Percentiles rank a stretch among this genome's conserved stretches.
Conservation (phyloP, 2,329 filamentous ascomycete genomes). For the Thermomyces lanuginosus region DNA sequence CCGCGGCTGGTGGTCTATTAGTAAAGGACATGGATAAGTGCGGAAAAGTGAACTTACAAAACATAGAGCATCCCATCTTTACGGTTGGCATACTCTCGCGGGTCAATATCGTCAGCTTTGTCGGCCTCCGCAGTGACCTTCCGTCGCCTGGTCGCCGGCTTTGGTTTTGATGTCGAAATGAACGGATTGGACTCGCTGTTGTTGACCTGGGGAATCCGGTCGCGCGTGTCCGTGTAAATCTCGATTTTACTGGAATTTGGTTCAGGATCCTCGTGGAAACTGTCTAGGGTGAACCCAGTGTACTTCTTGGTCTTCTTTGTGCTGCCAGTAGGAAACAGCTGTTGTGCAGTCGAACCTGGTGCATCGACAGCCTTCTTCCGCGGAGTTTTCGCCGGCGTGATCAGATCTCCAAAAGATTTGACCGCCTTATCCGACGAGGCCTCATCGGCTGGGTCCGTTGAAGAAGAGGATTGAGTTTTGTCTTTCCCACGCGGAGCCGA, state of each 20-base stretch:
- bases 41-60: slow-evolving; percentile 36
- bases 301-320: slow-evolving; percentile 31
- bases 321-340: slow-evolving; percentile 36
- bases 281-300: slow-evolving; percentile 30
- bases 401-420: no score
- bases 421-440: no score
- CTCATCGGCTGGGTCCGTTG: no score
- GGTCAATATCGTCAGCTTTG: slow-evolving; percentile 27
- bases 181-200: slow-evolving; percentile 41
- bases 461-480: no score
- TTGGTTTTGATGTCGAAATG: slow-evolving; percentile 23
- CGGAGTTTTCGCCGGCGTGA: slow-evolving; percentile 47
- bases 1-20: slow-evolving; percentile 34
- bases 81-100: slow-evolving; percentile 35
- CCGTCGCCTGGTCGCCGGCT: slow-evolving; percentile 20
- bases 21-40: slow-evolving; percentile 12
- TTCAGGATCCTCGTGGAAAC: slow-evolving; percentile 20
- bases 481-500: no score
- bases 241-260: slow-evolving; percentile 29
- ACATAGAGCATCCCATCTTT: slow-evolving; percentile 44
- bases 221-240: slow-evolving; percentile 48
- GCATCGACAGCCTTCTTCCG: slow-evolving; percentile 35
- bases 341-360: slow-evolving; percentile 34
- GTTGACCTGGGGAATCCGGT: slow-evolving; percentile 40
- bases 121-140: slow-evolving; percentile 15